Conservation (phyloP, 768 basidiomycete genomes). For the Serendipita sp. region DNA sequence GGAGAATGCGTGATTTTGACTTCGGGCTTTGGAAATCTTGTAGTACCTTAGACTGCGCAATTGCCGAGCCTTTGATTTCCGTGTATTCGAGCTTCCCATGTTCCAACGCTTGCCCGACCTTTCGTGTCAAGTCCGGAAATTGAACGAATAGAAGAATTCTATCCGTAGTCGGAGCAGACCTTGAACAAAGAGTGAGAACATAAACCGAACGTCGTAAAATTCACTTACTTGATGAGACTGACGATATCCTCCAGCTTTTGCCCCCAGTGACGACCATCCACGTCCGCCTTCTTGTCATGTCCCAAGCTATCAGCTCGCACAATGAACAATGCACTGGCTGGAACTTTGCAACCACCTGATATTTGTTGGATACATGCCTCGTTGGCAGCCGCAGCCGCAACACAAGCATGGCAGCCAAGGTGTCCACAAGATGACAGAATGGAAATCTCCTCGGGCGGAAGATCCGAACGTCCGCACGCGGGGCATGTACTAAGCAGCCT, state of each 20-base stretch:
- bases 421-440: conserved; percentile 89
- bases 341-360: conserved; percentile 56
- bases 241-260: conserved; percentile 69
- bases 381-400: conserved; percentile 50
- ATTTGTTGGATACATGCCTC: conserved; percentile 70
- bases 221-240: conserved; percentile 50
- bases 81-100: conserved; percentile 59
- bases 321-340: conserved; percentile 66
- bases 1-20: conserved; percentile 52
- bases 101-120: conserved; percentile 68
- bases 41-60: conserved; percentile 63
- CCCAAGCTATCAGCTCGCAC: conserved; percentile 67
- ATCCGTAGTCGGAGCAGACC: conserved; percentile 28
- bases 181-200: not conserved
- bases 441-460: conserved; percentile 54
- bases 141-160: conserved; percentile 90
- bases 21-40: conserved; percentile 74
- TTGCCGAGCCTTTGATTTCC: conserved; percentile 66
- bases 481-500: conserved; percentile 43
- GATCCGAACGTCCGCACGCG: conserved; percentile 35
- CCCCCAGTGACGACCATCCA: conserved; percentile 61
- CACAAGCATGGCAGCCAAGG: conserved; percentile 63
- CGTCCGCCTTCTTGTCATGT: conserved; percentile 60
- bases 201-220: conserved; percentile 13
- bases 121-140: conserved; percentile 83